phyloP scores from a whole-genome alignment of 148 eudicot species.

The Drosera capensis region DNA sequence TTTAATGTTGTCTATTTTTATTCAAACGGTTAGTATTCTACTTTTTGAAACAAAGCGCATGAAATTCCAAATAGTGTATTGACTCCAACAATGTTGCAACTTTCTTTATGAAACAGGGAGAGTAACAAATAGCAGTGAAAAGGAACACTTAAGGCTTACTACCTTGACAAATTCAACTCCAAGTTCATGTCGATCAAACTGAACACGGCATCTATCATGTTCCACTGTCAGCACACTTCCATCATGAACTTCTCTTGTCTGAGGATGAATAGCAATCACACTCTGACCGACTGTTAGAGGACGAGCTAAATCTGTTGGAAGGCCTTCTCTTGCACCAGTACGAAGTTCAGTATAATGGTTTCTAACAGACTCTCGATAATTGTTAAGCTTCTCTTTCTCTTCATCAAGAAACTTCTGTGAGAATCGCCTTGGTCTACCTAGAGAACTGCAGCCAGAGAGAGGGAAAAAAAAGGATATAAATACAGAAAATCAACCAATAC shows the following conservation, averaged over 20 bases:
- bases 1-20: no score
- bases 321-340: conserved; percentile 73
- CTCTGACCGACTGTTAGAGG: conserved; percentile 97
- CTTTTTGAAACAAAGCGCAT: no score
- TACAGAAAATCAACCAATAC: neutral
- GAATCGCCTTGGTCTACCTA: conserved; percentile 92
- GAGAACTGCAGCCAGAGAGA: conserved; percentile 50
- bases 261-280: conserved; percentile 87
- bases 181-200: conserved; percentile 89
- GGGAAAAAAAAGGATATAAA: conserved; percentile 4
- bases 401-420: conserved; percentile 86
- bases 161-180: conserved; percentile 98
- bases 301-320: conserved; percentile 90
- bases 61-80: neutral
- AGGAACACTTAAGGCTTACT: neutral
- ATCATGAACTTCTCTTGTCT: conserved; percentile 74
- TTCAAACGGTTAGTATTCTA: no score
- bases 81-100: no score
- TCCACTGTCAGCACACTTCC: conserved; percentile 92
- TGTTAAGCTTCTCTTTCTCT: conserved; percentile 87
- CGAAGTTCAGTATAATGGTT: conserved; percentile 85
- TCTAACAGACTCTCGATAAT: conserved; percentile 90
- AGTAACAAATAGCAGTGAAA: neutral
- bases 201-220: conserved; percentile 73
- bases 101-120: no score